A percentile compares a stretch with the other conserved stretches of the same genome.
phyloP scores from a whole-genome alignment of 2,329 filamentous ascomycete species.

The Harringtonia aguacate region DNA sequence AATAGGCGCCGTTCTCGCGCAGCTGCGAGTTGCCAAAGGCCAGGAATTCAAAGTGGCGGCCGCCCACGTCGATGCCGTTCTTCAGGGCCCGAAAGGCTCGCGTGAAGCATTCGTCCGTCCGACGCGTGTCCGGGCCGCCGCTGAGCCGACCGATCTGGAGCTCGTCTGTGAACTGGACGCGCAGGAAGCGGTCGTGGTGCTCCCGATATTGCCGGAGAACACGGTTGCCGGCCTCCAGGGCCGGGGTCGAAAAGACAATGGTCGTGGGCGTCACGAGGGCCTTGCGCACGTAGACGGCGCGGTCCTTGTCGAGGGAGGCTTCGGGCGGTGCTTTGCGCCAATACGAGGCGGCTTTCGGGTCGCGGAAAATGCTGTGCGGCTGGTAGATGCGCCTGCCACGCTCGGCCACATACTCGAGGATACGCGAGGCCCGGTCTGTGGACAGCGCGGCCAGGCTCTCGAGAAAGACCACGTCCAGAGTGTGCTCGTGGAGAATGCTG shows the following conservation, averaged over 20 bases:
- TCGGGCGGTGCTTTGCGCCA: slow-evolving; percentile 13
- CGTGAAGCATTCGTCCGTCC: slow-evolving; percentile 61
- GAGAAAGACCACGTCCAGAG: slow-evolving; percentile 58
- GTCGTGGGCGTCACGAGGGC: slow-evolving; percentile 76
- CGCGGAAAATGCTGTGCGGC: slow-evolving; percentile 61
- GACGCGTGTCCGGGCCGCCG: slow-evolving; percentile 37
- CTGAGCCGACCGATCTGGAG: slow-evolving; percentile 49
- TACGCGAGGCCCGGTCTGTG: slow-evolving; percentile 42
- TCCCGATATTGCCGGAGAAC: slow-evolving; percentile 65
- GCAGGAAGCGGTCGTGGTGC: slow-evolving; percentile 67
- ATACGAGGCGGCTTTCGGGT: slow-evolving; percentile 36
- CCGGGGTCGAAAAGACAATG: slow-evolving; percentile 66
- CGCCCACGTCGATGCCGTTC: slow-evolving; percentile 74
- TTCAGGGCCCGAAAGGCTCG: slow-evolving; percentile 60
- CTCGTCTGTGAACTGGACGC: slow-evolving; percentile 86
- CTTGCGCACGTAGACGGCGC: slow-evolving; percentile 49
- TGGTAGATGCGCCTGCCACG: slow-evolving; percentile 51
- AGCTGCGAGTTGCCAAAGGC: slow-evolving; percentile 95
- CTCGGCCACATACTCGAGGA: slow-evolving; percentile 67
- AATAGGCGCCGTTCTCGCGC: slow-evolving; percentile 82
- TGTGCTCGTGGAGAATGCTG: slow-evolving; percentile 65
- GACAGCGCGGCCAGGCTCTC: slow-evolving; percentile 41
- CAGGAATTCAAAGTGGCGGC: slow-evolving; percentile 75
- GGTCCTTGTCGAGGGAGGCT: slow-evolving; percentile 7
- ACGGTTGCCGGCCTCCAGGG: slow-evolving; percentile 78